Evolutionary conservation across 352 stramenopile species (phyloP).

Genomic region (Globisporangium yorkense): DNA sequence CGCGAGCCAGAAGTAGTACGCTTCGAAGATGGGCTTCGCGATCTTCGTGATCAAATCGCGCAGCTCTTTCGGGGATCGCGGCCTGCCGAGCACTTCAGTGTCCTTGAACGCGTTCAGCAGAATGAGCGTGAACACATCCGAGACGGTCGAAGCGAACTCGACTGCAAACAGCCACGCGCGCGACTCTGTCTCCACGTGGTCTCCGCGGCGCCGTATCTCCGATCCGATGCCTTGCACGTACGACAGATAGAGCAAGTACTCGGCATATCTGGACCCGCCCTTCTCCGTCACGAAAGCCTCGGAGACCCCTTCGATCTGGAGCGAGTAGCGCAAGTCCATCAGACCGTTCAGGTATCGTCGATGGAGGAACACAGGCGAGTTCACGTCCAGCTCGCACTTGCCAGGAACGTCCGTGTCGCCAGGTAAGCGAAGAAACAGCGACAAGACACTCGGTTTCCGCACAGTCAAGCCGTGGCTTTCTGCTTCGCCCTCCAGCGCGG

Average conservation of each 20-base stretch:
- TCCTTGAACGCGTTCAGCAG: conserved; percentile 76
- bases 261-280: conserved; percentile 39
- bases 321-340: conserved; percentile 96
- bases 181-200: conserved; percentile 75
- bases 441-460: conserved; percentile 28
- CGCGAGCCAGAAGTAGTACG: conserved; percentile 79
- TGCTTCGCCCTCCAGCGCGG: conserved; percentile 36
- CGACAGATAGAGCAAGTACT: conserved; percentile 68
- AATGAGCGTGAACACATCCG: conserved; percentile 74
- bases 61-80: conserved; percentile 7
- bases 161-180: conserved; percentile 79
- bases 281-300: conserved; percentile 84
- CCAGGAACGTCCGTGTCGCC: conserved; percentile 53
- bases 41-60: conserved; percentile 45
- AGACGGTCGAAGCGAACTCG: conserved; percentile 80
- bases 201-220: conserved; percentile 51
- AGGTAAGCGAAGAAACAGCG: conserved; percentile 47
- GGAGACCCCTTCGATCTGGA: conserved; percentile 96
- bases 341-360: conserved; percentile 94
- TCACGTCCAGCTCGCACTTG: conserved; percentile 66
- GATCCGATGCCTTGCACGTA: conserved; percentile 74
- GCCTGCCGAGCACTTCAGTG: conserved; percentile 13
- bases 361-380: conserved; percentile 90
- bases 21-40: conserved; percentile 59
- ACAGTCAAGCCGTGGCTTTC: conserved; percentile 29